These are phyloP conservation scores for Phytophthora sansomeana DNA, from an alignment of 352 stramenopile genomes.

Conservation along the genomic window DNA sequence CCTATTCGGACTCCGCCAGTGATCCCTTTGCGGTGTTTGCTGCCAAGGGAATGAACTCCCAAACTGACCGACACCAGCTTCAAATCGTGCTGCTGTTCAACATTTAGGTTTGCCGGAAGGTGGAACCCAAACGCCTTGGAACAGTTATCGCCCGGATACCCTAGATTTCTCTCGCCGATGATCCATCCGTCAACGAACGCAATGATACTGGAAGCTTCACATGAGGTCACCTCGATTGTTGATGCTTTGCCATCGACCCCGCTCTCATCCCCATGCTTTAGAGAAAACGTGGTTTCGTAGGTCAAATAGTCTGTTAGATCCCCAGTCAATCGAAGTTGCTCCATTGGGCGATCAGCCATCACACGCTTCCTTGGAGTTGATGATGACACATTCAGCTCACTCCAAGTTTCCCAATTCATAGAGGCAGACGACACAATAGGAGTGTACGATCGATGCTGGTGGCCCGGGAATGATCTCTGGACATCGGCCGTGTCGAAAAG, in stretches of 20 bases:
- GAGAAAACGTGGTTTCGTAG: conserved; percentile 61
- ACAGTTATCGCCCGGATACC: conserved; percentile 63
- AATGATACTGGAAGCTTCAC: conserved; percentile 63
- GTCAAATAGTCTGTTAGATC: conserved; percentile 72
- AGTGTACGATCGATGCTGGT: conserved; percentile 50
- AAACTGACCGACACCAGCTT: conserved; percentile 67
- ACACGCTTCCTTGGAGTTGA: conserved; percentile 44
- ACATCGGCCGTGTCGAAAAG: conserved; percentile 72
- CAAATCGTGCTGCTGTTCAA: conserved; percentile 43
- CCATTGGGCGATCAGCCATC: conserved; percentile 45
- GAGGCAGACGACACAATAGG: conserved; percentile 40
- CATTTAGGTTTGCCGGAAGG: conserved; percentile 42
- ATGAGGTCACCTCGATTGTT: conserved; percentile 57
- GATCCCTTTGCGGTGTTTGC: conserved; percentile 66
- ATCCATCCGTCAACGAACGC: conserved; percentile 58
- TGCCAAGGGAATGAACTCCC: conserved; percentile 61
- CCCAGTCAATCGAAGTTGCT: conserved; percentile 64
- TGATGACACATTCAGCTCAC: conserved; percentile 45
- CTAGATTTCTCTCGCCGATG: conserved; percentile 51
- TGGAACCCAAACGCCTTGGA: conserved; percentile 54
- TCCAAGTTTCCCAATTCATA: conserved; percentile 65
- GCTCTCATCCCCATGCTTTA: conserved; percentile 10
- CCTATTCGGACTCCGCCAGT: conserved; percentile 60
- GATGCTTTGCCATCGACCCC: not conserved
- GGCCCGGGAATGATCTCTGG: conserved; percentile 49